Evolutionary conservation across 1,284 basidiomycete genomes (phyloP), one percentile per base, ranked within the genome.

Genomic region (Mycosarcoma mackinlayi): DNA sequence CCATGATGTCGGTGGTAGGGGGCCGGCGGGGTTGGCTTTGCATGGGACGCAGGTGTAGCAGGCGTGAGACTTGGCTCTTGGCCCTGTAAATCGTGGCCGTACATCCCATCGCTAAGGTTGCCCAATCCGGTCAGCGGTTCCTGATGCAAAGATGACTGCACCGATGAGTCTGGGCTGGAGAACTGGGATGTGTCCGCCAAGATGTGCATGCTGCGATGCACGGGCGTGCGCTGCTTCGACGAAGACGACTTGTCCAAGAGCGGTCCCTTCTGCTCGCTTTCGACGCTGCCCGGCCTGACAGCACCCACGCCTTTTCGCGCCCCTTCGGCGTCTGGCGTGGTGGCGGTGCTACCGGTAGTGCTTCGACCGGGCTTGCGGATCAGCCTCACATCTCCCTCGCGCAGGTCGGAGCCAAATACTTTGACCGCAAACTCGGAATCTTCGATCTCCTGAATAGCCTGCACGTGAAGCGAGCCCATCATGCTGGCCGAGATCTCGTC

Each of bases 401-500:
- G 55, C 47, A 63, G 7, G 21, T 69, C 66, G 1, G 59, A 59
- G 16, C 66, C 66, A 37, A 69, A 69, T 16, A 63, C 30, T 24
- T 58, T 59, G 50, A 69, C 66, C 0, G 66, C 66, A 16, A 51
- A 59, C 11, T 69, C 66, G n/a, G 56, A 35, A 21, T 69, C 59
- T 5, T 54, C 55, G n/a, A 69, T 49, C 34, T 63, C 59, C 21
- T 62, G 50, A n/a, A 69, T 42, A 19, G 56, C 35, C 23, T 59
- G 55, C n/a, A 69, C 66, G 3, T 52, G 54, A 7, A 69, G 46
- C 8, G 66, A 63, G 14, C 55, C 59, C 48, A 46, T 57, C 59
- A 69, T 62, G 34, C 59, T 63, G 6, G 66, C 59, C 16, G 59
- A 50, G 14, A 69, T 69, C 24, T 69, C 59, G 31, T 69, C 66